Base-by-base conservation (phyloP, 176 grass and related monocot species). In the Zoysia japonica region DNA sequence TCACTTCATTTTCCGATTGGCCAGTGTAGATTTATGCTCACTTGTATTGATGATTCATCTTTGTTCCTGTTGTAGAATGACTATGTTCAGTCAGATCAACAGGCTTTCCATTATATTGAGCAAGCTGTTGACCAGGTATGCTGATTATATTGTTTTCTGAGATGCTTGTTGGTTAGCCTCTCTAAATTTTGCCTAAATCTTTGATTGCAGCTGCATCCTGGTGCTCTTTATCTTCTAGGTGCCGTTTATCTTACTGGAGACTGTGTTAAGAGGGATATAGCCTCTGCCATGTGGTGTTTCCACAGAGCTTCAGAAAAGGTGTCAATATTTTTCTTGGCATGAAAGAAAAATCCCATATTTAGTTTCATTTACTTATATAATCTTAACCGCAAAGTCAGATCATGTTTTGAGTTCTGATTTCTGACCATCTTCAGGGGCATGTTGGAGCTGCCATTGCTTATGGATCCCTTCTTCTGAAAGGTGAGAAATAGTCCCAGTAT, bases 231-330 rank as follows among this genome's bases (percentile, higher is more conserved):
- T 90, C 89, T 97, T 81, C 89, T 97, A 66, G 94, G 94, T 37
- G 77, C 94, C 80, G 94, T 97, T 52, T 97, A 97, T 86, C 82
- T 97, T 72, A 79, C 91, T 68, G 91, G 94, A 11, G 94, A 97
- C 61, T 97, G 94, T 85, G 91, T 94, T 63, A 90, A 92, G 75
- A 97, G 87, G 78, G 89, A 94, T 76, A 87, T 94, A 59, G 87
- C 91, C 65, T 97, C 94, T 4, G 94, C 94, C 13, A 87, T 94
- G 80, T 94, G 94, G 94, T 94, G 91, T 81, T 97, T 97, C 70
- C 94, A 94, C 79, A 89, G 91, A 92, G 89, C 91, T 70, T 97
- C 94, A 47, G 89, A 90, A 87, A 94, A 97, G 91, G 94, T 94
- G 28, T 15, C 55, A 3, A 14, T 2, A 54, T 59, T 62, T 49